phyloP scores from a whole-genome alignment of 345 rosid genomes.

The Erodium maritimum region DNA sequence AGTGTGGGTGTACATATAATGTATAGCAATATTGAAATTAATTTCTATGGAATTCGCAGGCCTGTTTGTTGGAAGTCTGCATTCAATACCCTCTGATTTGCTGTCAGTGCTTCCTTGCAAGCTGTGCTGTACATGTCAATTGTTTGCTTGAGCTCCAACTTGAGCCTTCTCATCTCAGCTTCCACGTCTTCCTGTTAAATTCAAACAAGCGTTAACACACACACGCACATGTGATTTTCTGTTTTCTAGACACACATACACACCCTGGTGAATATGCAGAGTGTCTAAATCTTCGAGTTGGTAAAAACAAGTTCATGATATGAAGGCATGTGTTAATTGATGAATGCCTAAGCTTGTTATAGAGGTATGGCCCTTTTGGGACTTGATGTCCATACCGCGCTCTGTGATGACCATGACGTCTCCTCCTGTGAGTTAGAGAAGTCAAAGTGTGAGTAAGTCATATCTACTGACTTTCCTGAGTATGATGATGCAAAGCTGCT shows the following conservation, averaged over 20 bases:
- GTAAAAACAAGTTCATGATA: too few relatives aligned
- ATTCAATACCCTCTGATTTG: constrained; percentile 40
- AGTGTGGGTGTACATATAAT: too few relatives aligned
- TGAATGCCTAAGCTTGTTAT: not conserved
- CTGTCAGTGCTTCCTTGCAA: constrained; percentile 65
- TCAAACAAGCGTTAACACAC: not conserved
- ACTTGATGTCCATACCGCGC: constrained; percentile 23
- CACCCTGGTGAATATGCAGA: too few relatives aligned
- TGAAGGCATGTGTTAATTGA: too few relatives aligned
- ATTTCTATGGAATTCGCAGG: too few relatives aligned
- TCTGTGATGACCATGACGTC: constrained; percentile 27
- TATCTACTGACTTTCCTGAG: constrained; percentile 39
- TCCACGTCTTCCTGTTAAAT: constrained; percentile 57
- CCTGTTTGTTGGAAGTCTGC: not conserved
- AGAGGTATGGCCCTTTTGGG: not conserved
- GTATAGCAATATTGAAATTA: not conserved
- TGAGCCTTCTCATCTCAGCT: constrained; percentile 75
- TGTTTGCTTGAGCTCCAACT: constrained; percentile 57
- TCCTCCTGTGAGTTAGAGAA: constrained; percentile 17
- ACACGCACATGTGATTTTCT: not conserved
- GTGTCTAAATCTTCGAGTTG: too few relatives aligned
- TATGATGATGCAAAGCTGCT: constrained; percentile 32
- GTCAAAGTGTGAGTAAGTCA: constrained; percentile 24
- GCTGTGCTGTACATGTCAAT: constrained; percentile 67
- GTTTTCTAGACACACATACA: not conserved